A percentile compares a stretch with the other conserved stretches of the same genome.
Conservation (phyloP, 805 yeast genomes). For the Cyberlindnera maritima region DNA sequence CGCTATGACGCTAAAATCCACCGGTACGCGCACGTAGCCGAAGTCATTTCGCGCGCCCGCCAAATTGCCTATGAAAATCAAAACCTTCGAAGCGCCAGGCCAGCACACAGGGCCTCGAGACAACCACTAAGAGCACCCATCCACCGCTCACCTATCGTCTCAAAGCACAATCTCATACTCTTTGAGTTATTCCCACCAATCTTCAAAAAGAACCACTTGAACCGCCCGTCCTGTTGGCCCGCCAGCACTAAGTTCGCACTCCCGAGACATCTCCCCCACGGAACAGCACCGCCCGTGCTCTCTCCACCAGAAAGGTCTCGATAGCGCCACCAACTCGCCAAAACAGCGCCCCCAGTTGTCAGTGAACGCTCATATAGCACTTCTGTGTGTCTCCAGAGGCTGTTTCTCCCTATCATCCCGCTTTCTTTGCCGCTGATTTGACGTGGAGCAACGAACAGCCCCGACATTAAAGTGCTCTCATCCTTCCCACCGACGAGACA, state of each 20-base stretch:
- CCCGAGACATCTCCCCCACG: constrained; percentile 10
- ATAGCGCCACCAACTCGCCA: not conserved
- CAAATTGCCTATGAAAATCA: constrained; percentile 10
- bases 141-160: too few species aligned
- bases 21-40: constrained; percentile 8
- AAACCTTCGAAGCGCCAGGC: constrained; percentile 4
- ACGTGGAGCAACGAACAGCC: too few species aligned
- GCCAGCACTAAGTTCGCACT: not conserved
- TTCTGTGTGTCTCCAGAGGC: too few species aligned
- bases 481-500: too few species aligned
- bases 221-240: not conserved
- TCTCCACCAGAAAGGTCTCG: not conserved
- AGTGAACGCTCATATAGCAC: too few species aligned
- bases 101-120: not conserved
- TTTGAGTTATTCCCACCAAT: not conserved
- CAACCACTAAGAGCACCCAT: not conserved
- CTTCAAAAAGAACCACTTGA: not conserved
- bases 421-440: too few species aligned
- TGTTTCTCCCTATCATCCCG: too few species aligned
- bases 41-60: constrained; percentile 13
- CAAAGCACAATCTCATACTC: not conserved
- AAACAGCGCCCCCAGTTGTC: too few species aligned
- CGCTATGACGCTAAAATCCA: too few species aligned
- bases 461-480: too few species aligned
- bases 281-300: constrained; percentile 14